These are phyloP conservation scores for Pseudovirgaria hyperparasitica DNA, from an alignment of 2,329 filamentous ascomycete species.

Conservation along the genomic window DNA sequence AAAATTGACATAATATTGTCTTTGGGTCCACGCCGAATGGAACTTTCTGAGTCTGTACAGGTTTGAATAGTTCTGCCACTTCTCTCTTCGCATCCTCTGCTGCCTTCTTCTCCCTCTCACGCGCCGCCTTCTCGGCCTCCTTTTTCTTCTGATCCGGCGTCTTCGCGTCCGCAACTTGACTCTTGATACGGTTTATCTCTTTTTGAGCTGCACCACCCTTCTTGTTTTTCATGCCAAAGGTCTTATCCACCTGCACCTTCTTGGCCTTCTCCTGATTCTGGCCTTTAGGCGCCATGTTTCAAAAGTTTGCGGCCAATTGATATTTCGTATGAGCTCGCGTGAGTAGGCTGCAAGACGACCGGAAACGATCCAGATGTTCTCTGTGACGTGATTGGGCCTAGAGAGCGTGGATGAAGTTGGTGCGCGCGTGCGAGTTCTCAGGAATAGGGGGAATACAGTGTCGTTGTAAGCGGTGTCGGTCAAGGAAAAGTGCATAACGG, in stretches of 20 bases:
- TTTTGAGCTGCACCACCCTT: slow-evolving; percentile 86
- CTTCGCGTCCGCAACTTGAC: slow-evolving; percentile 60
- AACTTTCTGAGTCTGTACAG: slow-evolving; percentile 92
- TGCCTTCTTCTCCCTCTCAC: slow-evolving; percentile 81
- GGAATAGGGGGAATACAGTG: slow-evolving; percentile 1
- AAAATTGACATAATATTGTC: slow-evolving; percentile 92
- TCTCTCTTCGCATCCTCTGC: slow-evolving; percentile 76
- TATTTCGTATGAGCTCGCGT: neutral
- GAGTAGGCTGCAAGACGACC: neutral
- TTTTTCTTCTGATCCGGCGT: slow-evolving; percentile 81
- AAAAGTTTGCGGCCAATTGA: slow-evolving; percentile 9
- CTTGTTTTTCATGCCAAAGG: slow-evolving; percentile 99
- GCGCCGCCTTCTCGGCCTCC: slow-evolving; percentile 48
- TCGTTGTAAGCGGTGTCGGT: slow-evolving; percentile 10
- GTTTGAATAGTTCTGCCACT: slow-evolving; percentile 71
- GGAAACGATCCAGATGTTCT: slow-evolving; percentile 1
- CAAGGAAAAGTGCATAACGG: too few relatives aligned
- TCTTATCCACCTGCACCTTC: slow-evolving; percentile 80
- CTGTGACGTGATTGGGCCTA: slow-evolving; percentile 2
- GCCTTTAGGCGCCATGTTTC: slow-evolving; percentile 61
- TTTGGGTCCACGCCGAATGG: slow-evolving; percentile 97
- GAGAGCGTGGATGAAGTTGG: slow-evolving; percentile 9
- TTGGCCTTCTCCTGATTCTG: slow-evolving; percentile 34
- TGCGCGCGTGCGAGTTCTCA: slow-evolving; percentile 9
- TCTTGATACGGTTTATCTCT: slow-evolving; percentile 72